Conservation (phyloP, 2,329 filamentous ascomycete genomes). For the Verticillium nonalfalfae region DNA sequence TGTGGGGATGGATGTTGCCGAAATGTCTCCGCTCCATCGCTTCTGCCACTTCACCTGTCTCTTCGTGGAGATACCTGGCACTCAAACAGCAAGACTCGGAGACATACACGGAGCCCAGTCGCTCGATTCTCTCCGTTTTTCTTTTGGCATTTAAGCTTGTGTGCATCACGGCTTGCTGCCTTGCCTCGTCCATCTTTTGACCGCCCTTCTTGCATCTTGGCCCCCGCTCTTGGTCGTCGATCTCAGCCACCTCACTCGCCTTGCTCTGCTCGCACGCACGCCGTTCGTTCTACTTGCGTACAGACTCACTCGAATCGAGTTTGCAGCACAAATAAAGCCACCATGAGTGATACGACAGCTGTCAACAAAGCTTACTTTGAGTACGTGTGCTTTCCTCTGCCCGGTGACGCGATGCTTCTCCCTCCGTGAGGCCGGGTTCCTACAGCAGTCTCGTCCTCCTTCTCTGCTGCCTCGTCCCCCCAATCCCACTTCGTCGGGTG, state of each 20-base stretch:
- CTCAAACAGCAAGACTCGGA: not conserved
- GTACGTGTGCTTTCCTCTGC: slow-evolving; percentile 1
- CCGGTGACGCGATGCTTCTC: not conserved
- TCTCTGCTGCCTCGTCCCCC: not conserved
- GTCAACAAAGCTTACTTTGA: slow-evolving; percentile 13
- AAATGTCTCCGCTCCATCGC: slow-evolving; percentile 22
- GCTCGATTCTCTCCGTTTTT: not conserved
- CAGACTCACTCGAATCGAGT: not conserved
- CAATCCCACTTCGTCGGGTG: not conserved
- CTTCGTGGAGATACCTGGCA: not conserved
- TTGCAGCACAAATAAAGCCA: not conserved
- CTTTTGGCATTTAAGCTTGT: not conserved
- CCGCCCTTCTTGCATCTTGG: not conserved
- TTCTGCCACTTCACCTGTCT: not conserved
- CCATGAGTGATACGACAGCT: slow-evolving; percentile 6
- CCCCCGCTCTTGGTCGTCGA: too few relatives aligned
- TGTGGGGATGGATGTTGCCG: slow-evolving; percentile 14
- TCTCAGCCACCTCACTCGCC: too few relatives aligned
- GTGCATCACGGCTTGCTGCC: not conserved
- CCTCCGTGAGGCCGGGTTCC: slow-evolving; percentile 6
- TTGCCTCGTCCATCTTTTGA: not conserved
- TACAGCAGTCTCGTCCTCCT: not conserved
- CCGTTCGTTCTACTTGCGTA: not conserved
- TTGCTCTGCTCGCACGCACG: not conserved
- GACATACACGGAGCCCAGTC: not conserved